These are phyloP conservation scores for Dichotomocladium elegans DNA, from an alignment of 371 early-diverging fungal species.

Conservation along the genomic window DNA sequence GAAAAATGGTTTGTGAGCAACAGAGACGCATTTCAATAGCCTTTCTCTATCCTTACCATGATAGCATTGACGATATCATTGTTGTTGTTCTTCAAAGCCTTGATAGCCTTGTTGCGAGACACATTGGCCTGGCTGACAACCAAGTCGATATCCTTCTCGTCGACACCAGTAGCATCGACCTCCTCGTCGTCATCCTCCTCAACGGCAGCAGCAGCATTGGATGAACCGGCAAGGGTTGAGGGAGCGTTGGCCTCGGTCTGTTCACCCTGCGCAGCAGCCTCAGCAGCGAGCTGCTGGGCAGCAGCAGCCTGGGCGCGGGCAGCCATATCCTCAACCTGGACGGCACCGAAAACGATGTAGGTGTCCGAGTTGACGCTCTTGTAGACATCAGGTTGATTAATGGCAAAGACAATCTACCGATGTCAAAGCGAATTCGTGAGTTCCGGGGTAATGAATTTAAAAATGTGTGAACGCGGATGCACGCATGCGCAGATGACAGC, in stretches of 20 bases:
- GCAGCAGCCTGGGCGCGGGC: conserved; percentile 70
- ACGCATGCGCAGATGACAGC: background rate
- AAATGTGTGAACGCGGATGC: background rate
- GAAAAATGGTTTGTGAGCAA: background rate
- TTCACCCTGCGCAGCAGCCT: conserved; percentile 47
- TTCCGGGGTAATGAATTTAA: background rate
- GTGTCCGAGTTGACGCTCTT: conserved; percentile 86
- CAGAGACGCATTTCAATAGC: too few relatives aligned
- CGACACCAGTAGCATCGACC: conserved; percentile 75
- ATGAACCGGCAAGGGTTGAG: conserved; percentile 22
- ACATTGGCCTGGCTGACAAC: conserved; percentile 90
- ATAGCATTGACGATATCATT: conserved; percentile 96
- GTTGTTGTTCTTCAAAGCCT: conserved; percentile 83
- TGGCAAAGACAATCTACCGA: conserved; percentile 79
- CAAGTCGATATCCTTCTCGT: conserved; percentile 89
- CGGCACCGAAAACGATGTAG: conserved; percentile 97
- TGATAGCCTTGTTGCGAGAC: conserved; percentile 86
- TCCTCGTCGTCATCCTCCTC: conserved; percentile 56
- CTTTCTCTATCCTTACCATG: conserved; percentile 56
- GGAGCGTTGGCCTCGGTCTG: conserved; percentile 39
- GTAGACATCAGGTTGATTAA: conserved; percentile 91
- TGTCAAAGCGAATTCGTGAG: too few relatives aligned
- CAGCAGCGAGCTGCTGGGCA: conserved; percentile 59
- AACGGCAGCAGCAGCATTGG: conserved; percentile 38
- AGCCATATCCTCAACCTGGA: conserved; percentile 83